Evolutionary conservation across 495 filamentous ascomycete genomes (phyloP), one percentile per base, ranked within the genome.

Genomic region (Darksidea phi): DNA sequence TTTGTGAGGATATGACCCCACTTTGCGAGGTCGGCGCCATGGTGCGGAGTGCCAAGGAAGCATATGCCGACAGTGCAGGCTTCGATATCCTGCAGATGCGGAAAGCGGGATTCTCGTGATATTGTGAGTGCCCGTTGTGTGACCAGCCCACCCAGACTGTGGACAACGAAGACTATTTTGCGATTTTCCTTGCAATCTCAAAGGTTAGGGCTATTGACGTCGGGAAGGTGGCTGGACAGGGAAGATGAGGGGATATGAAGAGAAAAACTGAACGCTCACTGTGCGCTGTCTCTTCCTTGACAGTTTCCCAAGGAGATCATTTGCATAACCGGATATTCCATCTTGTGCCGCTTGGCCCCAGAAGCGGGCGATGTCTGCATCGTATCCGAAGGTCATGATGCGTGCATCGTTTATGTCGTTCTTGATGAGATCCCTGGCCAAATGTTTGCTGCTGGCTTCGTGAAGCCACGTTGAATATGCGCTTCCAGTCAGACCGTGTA

Each of bases 21-120:
- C 18, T 43, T 34, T 5, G 59, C 59, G 13, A 58, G 34, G 37
- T 57, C 50, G 18, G 59, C 36, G 13, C 59, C 59, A 28, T 36
- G 25, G 26, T 62, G 59, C 10, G 59, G 59, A n/a, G 59, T 62
- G 8, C 51, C 59, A 10, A 62, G 17, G 52, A 62, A 62, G 25
- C 12, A n/a, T 6, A 62, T 57, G n/a, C 53, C 59, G 7, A 32
- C 25, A 23, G 59, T 62, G 18, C 26, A 15, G 17, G 8, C 4
- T 23, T 60, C 57, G 25, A 60, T 23, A 11, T 23, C 15, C 18
- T 23, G 18, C n/a, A 58, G 17, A 23, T 58, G 54, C 10, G 17
- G 6, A 48, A 37, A 53, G 12, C 48, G 13, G 21, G 48, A 54
- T 20, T 47, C 48, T 38, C 57, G 17, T 18, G 48, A 60, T n/a